phyloP scores from a whole-genome alignment of 352 stramenopile genomes.

The Saprolegnia parasitica region DNA sequence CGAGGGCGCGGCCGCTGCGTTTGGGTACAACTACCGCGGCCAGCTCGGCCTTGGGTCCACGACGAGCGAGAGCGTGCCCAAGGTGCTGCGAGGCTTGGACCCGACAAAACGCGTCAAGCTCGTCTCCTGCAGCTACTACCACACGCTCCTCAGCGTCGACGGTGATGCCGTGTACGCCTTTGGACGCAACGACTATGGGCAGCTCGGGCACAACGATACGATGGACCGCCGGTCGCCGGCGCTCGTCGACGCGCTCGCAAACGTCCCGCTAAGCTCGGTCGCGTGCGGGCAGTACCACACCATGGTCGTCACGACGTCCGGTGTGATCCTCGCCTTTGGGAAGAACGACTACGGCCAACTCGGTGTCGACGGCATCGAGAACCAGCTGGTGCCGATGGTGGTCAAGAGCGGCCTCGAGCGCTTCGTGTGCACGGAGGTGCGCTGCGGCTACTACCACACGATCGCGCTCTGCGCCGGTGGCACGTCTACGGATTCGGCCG shows the following conservation, averaged over 20 bases:
- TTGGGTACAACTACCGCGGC: conserved; percentile 91
- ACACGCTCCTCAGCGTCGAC: conserved; percentile 81
- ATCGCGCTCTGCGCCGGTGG: conserved; percentile 68
- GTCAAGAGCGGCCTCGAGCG: conserved; percentile 44
- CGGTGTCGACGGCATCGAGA: conserved; percentile 68
- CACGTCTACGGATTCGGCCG: conserved; percentile 85
- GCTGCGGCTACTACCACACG: conserved; percentile 91
- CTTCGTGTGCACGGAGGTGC: conserved; percentile 55
- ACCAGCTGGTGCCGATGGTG: conserved; percentile 53
- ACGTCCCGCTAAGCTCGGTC: conserved; percentile 63
- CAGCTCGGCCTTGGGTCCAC: conserved; percentile 90
- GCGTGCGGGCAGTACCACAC: conserved; percentile 92
- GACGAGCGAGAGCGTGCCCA: conserved; percentile 75
- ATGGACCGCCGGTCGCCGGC: conserved; percentile 86
- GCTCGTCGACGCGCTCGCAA: conserved; percentile 49
- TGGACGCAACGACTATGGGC: conserved; percentile 90
- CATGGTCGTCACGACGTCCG: conserved; percentile 60
- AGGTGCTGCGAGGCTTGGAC: conserved; percentile 71
- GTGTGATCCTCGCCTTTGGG: conserved; percentile 78
- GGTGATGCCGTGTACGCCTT: conserved; percentile 73
- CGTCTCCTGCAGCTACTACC: conserved; percentile 92
- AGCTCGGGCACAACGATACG: conserved; percentile 85
- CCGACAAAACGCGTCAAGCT: conserved; percentile 49
- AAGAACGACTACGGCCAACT: conserved; percentile 95
- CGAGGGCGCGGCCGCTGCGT: conserved; percentile 75